Conservation (phyloP, 2,329 filamentous ascomycete genomes). For the Periconia digitata region DNA sequence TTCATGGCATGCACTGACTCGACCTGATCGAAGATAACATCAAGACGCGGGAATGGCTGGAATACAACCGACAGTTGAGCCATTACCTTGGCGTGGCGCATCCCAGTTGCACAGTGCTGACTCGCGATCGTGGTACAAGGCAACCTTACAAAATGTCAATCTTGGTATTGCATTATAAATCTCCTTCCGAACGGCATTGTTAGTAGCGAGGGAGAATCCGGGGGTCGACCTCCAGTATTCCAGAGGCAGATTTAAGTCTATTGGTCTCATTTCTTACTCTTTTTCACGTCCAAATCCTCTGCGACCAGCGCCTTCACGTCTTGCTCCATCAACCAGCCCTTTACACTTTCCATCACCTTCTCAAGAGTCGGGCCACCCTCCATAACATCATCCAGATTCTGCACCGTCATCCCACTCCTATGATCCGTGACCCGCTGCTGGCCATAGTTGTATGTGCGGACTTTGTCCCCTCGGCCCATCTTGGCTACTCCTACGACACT, state of each 20-base stretch:
- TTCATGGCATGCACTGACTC: slow-evolving; percentile 22
- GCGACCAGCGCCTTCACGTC: slow-evolving; percentile 72
- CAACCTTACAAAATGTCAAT: too few species aligned
- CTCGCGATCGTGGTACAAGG: not conserved
- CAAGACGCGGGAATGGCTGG: not conserved
- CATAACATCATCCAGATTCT: slow-evolving; percentile 80
- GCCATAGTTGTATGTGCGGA: slow-evolving; percentile 83
- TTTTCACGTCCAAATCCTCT: slow-evolving; percentile 29
- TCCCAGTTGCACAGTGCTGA: not conserved
- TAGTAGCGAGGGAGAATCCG: too few species aligned
- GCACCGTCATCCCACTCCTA: slow-evolving; percentile 74
- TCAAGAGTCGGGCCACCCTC: slow-evolving; percentile 73
- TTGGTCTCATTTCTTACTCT: slow-evolving; percentile 8
- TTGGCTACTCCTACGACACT: slow-evolving; percentile 76
- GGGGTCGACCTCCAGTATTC: too few species aligned
- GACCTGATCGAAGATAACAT: slow-evolving; percentile 2
- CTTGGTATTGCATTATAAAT: too few species aligned
- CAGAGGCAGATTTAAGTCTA: not conserved
- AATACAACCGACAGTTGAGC: not conserved
- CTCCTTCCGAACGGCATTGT: not conserved
- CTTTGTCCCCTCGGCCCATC: slow-evolving; percentile 90
- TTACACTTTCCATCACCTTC: slow-evolving; percentile 75
- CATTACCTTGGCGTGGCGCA: not conserved
- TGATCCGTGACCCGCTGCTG: slow-evolving; percentile 88
- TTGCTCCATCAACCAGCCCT: slow-evolving; percentile 71